Evolutionary conservation across 2,329 filamentous ascomycete species (phyloP), one percentile per base, ranked within the genome.

Genomic region (Hansfordia pulvinata): DNA sequence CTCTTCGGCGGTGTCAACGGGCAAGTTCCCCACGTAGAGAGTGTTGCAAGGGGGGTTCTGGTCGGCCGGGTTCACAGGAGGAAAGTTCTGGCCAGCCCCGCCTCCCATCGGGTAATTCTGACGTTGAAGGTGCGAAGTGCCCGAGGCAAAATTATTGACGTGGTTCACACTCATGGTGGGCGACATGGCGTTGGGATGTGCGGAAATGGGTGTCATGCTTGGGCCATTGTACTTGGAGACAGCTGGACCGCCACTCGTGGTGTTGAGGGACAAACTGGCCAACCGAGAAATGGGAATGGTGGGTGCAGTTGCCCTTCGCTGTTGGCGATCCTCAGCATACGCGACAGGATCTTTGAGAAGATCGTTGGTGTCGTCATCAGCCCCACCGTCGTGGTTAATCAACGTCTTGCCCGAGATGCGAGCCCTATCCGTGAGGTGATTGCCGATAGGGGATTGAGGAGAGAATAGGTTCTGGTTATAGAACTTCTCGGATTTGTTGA

Each of bases 21-120:
- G 90, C 22, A 98, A 60, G 43, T 98, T 96, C n/a, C 90, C 88
- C 12, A 98, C 88, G 44, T 98, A 96, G 6, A 98, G 64, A 1
- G 90, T 98, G 47, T 98, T 96, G 65, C 90, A 96, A 1, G 90
- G 90, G 2, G 88, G 88, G 41, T 96, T 94, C 52, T 94, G 82
- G 45, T 98, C 88, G 9, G 88, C 86, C 1, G 86, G 88, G 39
- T 96, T 96, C 33, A 83, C 81, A 0, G 86, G 79, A 10, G 88
- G 88, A 35, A 84, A 81, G 33, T 76, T 77, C 27, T 72, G 77
- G n/a, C n/a, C n/a, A n/a, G n/a, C n/a, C n/a, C n/a, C n/a, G n/a
- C n/a, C n/a, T n/a, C n/a, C n/a, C n/a, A n/a, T n/a, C n/a, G n/a
- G n/a, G n/a, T n/a, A n/a, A n/a, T n/a, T n/a, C 35, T 73, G 71